Percentiles rank a stretch among this genome's conserved stretches.
These are phyloP conservation scores for Ceratocystis colombiana DNA, from an alignment of 2,329 filamentous ascomycete species.

Conservation along the genomic window DNA sequence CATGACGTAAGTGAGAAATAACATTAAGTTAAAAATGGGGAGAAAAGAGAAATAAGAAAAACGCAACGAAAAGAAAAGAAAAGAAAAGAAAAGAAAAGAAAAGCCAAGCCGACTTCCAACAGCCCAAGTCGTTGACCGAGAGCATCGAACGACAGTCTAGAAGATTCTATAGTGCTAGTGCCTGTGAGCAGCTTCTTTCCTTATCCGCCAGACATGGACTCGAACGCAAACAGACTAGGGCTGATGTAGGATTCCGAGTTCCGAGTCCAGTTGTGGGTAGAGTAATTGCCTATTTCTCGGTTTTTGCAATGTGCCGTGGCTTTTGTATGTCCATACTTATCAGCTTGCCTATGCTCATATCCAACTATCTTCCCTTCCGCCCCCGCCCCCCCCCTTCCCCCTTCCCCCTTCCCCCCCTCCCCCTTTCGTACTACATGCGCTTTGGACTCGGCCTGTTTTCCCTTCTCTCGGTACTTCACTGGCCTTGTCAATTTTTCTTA, in stretches of 20 bases:
- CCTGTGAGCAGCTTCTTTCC: background rate
- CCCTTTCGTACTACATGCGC: background rate
- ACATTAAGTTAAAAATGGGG: too few relatives aligned
- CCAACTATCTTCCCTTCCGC: too few relatives aligned
- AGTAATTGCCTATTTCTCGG: background rate
- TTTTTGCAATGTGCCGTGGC: background rate
- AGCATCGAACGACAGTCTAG: background rate
- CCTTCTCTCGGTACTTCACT: background rate
- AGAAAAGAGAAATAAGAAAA: too few relatives aligned
- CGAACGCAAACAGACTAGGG: background rate
- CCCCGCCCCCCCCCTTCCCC: background rate
- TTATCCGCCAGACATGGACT: background rate
- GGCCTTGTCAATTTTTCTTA: slow-evolving; percentile 1
- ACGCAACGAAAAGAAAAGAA: too few relatives aligned
- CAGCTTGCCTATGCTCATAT: too few relatives aligned
- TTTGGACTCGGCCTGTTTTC: background rate
- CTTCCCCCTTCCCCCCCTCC: background rate
- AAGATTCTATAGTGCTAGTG: background rate
- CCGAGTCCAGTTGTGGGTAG: background rate
- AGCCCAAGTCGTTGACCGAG: background rate
- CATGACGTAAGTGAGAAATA: too few relatives aligned
- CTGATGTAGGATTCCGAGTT: slow-evolving; percentile 6
- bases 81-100: too few relatives aligned
- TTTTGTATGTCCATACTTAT: too few relatives aligned
- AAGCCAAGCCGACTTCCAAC: too few relatives aligned